Evolutionary conservation across 75 land plant species (phyloP), one percentile per base, ranked within the genome.

Genomic region (Ceratopteris richardii): DNA sequence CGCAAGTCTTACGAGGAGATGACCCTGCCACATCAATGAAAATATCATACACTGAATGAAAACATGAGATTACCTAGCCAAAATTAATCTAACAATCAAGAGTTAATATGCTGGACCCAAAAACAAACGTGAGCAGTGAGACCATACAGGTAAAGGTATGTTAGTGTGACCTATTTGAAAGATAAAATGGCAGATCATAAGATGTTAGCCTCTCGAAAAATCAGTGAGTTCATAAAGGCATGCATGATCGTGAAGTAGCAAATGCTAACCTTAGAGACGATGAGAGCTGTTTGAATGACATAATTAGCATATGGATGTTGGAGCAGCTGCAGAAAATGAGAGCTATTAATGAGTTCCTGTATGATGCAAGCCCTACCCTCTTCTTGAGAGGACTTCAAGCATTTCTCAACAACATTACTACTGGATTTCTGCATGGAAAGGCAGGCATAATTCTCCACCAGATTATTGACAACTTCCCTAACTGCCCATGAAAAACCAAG

Each of bases 371-470:
- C 64, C 30, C 72, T 74, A 6, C 63, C 23, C 20, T 76, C 84
- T 14, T 75, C 81, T 31, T 58, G 72, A 5, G 77, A 73, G 58
- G 63, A 44, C 40, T 75, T 69, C 30, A 89, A 66, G 61, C 95
- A 89, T 68, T 73, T 86, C 58, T 89, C 91, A 27, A 89, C 95
- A 31, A 89, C 95, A 69, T 89, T 77, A 37, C 95, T 89, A 65
- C 84, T 72, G 51, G 60, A 82, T 52, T 89, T 86, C 60, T 86
- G 90, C 81, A 77, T 68, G 26, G 91, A 77, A 24, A 89, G 68
- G 22, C 58, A 51, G 18, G 67, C 74, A 58, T 65, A 86, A 31
- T 64, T 66, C 16, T 86, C 91, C 46, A 77, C 72, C 46, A 89
- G 62, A 41, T 72, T 77, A 17, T 65, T 39, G 51, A 85, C 59